Percentiles rank a stretch among this genome's conserved stretches.
Evolutionary conservation across 2,329 filamentous ascomycete species (phyloP).

Genomic region (Magnaporthiopsis incrustans): DNA sequence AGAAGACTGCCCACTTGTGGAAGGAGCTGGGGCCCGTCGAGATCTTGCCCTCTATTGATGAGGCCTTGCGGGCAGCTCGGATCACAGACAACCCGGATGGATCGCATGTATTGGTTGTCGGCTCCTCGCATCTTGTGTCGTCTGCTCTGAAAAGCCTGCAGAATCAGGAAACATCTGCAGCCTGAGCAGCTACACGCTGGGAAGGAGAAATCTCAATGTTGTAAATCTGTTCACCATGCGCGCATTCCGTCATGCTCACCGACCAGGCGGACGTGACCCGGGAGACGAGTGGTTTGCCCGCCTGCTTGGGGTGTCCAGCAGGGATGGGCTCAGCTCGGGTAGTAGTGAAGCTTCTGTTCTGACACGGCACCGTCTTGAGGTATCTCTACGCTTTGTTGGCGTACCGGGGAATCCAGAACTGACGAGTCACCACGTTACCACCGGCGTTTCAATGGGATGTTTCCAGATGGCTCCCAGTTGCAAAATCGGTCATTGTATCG

Average conservation of each 20-base stretch:
- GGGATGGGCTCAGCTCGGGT: no score
- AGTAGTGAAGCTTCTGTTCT: background rate
- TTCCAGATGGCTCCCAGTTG: background rate
- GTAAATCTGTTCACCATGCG: no score
- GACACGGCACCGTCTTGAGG: no score
- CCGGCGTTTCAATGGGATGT: background rate
- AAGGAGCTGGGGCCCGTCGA: background rate
- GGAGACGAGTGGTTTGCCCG: no score
- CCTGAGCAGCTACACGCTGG: background rate
- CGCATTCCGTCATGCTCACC: no score
- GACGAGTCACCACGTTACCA: no score
- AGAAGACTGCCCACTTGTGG: background rate
- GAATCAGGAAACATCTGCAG: background rate
- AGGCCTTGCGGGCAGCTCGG: background rate
- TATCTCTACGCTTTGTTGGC: background rate
- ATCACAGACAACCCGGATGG: background rate
- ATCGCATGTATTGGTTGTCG: constrained; percentile 4
- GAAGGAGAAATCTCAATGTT: no score
- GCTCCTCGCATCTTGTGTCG: constrained; percentile 8
- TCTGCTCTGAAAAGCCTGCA: constrained; percentile 10
- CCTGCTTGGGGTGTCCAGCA: no score
- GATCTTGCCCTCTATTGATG: background rate
- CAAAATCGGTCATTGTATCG: background rate
- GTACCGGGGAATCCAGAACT: no score
- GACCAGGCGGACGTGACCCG: no score